Conservation (phyloP, 257 asterid genomes). For the Jacaranda copaia region DNA sequence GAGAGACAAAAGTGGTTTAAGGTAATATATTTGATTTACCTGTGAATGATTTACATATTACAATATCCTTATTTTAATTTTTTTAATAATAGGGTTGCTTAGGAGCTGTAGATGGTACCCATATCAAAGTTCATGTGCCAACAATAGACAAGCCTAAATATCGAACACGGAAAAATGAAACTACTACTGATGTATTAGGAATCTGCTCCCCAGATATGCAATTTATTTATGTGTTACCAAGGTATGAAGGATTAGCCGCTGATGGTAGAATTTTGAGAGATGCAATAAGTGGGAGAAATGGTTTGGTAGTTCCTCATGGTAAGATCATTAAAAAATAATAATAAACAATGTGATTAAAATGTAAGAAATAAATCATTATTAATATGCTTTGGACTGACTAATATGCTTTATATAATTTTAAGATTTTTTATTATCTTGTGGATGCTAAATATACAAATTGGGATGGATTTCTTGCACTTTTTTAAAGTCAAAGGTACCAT, state of each 20-base stretch:
- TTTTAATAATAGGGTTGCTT: background rate
- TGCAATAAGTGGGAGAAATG: background rate
- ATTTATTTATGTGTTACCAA: background rate
- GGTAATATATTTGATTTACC: no score
- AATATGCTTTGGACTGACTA: background rate
- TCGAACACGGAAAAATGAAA: background rate
- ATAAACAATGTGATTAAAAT: background rate
- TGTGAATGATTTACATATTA: no score
- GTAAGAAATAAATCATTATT: no score
- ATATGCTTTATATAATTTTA: background rate
- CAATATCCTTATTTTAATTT: background rate
- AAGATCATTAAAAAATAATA: background rate
- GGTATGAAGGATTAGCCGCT: background rate
- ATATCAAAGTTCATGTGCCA: background rate
- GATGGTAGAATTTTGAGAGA: background rate
- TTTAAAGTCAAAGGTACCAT: constrained; percentile 16
- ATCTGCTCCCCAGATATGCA: background rate
- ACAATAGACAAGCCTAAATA: constrained; percentile 4
- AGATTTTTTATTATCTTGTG: constrained; percentile 5
- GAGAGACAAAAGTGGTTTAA: no score
- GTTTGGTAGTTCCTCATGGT: background rate
- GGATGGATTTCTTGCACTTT: constrained; percentile 20
- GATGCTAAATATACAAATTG: constrained; percentile 23
- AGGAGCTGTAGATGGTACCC: constrained; percentile 26
- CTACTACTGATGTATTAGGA: background rate